Evolutionary conservation across 495 filamentous ascomycete genomes (phyloP), one percentile per base, ranked within the genome.

Genomic region (Tuber brumale): DNA sequence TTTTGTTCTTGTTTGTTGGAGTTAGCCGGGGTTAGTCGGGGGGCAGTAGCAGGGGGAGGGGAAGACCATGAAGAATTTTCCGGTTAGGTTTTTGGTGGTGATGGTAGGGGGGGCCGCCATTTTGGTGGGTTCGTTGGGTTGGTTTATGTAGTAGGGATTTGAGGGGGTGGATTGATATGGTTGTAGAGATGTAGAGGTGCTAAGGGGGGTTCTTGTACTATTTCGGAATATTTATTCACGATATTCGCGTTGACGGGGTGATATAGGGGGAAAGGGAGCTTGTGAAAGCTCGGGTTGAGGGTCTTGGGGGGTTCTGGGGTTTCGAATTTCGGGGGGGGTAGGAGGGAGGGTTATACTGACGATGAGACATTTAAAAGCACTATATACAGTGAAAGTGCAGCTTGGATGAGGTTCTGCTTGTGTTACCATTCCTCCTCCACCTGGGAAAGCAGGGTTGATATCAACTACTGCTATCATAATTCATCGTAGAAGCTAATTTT

Each of bases 61-160:
- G 44, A 48, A 69, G 87, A 95, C 94, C 89, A 97, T 90, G 37
- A 87, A 82, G 90, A 92, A 97, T 82, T 89, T 88, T 39, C 94
- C 94, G 80, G 85, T 89, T 81, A 97, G 87, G 83, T 94, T 87
- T 75, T 88, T 89, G 74, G 94, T 88, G 21, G 89, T 95, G 84
- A 90, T 88, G 75, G 88, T 86, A 75, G 88, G 84, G 61, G 94
- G 94, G 73, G 94, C 92, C 78, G 94, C 94, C 94, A 97, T 97
- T 76, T 90, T 85, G 72, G 75, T 70, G 74, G 31, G 31, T 27
- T 61, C 12, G 10, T 31, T 61, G 12, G 51, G 57, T 57, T 57
- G 48, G 23, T n/a, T 57, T n/a, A 4, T n/a, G 23, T 12, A 2
- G 48, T 6, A 14, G 23, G 48, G 3, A 57, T n/a, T 27, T 23